Conservation (phyloP, 345 rosid genomes). For the Hibiscus mutabilis region DNA sequence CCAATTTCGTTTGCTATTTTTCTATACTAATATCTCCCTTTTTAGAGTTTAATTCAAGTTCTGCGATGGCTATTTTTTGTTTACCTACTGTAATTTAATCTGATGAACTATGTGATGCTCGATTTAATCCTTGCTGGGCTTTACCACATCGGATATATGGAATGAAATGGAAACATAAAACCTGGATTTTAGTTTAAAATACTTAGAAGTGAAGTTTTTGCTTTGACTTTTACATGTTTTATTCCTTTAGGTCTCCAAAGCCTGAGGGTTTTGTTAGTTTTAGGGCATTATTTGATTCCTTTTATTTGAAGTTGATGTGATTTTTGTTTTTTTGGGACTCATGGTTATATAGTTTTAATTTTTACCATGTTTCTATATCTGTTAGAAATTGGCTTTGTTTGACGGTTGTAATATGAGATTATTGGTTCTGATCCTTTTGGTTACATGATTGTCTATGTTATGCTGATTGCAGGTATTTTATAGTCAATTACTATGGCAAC, state of each 20-base stretch:
- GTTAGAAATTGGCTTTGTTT: neutral
- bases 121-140: neutral
- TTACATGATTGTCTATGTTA: neutral
- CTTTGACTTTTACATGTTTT: neutral
- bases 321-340: neutral
- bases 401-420: neutral
- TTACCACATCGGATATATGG: neutral
- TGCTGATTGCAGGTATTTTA: conserved; percentile 6
- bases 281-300: neutral
- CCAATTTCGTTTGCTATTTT: neutral
- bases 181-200: neutral
- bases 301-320: neutral
- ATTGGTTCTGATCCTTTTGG: neutral
- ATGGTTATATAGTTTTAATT: neutral
- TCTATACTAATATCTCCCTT: neutral
- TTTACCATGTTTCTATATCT: neutral
- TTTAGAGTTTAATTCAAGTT: neutral
- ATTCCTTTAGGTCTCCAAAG: neutral
- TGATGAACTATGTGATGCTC: neutral
- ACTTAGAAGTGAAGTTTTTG: neutral
- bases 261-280: neutral
- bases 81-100: neutral
- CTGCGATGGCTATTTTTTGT: neutral
- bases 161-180: neutral
- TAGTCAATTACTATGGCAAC: conserved; percentile 42